Base-by-base conservation (phyloP, 1,139 yeast genomes). In the Yarrowia galli region DNA sequence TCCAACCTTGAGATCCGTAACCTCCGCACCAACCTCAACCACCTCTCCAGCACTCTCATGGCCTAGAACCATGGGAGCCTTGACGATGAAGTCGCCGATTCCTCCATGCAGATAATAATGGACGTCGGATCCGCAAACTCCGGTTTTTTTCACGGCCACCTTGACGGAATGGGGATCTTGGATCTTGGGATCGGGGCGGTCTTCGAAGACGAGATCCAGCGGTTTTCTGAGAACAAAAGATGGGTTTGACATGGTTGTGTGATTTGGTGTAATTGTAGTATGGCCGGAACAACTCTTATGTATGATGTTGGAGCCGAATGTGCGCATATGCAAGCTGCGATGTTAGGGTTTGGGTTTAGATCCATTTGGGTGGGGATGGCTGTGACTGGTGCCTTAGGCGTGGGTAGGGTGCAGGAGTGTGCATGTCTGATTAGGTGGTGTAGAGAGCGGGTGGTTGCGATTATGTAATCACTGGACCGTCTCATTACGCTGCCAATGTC, bases 91-190 rank as follows among this genome's bases (percentile, higher is more conserved):
- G 67, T 74, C 84, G 20, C 97, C 97, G 74, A 91, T 89, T 70
- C 83, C 83, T 4, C 97, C 97, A 72, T 88, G 89, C 64, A 87
- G 85, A 75, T 87, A 91, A 81, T 89, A 92, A 75, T 91, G 97
- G 71, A 91, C 89, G 76, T 91, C 97, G 1, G 92, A 88, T 5
- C 97, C 97, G 78, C 97, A 92, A 71, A 92, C 88, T 65, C 97
- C 97, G 0, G 97, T 92, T 72, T 84, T 81, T 75, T 87, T 87
- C 72, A 92, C 89, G 68, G 87, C 88, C 35, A 92, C 86, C 73
- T 89, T 84, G 58, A 92, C 97, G 71, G 86, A 89, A 73, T 85
- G 85, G 58, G 89, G 88, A 70, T 87, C 87, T 12, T 76, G 75
- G 71, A 89, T 80, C 72, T 80, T 79, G 15, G 97, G 97, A 43